phyloP scores from a whole-genome alignment of 345 rosid species.

The Raphanus raphanistrum region DNA sequence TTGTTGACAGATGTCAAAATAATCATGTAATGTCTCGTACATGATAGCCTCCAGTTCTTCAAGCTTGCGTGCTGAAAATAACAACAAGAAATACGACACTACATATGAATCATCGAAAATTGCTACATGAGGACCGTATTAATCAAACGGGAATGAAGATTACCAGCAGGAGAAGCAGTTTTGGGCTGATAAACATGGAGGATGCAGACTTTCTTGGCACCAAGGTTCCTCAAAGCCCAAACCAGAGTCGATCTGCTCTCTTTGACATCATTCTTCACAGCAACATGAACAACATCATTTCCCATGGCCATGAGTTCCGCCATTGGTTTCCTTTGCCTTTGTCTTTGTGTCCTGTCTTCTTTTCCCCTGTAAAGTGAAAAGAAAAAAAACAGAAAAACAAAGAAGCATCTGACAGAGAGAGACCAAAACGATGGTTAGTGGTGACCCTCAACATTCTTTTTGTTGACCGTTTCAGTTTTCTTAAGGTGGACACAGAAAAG shows the following conservation, averaged over 20 bases:
- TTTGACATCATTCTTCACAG: constrained; percentile 53
- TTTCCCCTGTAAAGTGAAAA: constrained; percentile 1
- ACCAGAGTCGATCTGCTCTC: constrained; percentile 51
- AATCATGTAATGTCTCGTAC: constrained; percentile 40
- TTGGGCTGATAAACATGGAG: constrained; percentile 56
- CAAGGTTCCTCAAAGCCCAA: constrained; percentile 56
- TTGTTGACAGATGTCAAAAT: constrained; percentile 40
- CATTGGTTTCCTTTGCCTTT: constrained; percentile 28
- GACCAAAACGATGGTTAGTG: constrained; percentile 31
- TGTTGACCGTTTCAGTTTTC: constrained; percentile 29
- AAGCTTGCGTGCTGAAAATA: constrained; percentile 22
- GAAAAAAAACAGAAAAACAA: constrained; percentile 20
- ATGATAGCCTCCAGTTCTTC: constrained; percentile 39
- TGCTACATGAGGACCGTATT: background rate
- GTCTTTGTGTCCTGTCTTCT: constrained; percentile 16
- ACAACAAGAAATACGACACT: background rate
- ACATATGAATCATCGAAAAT: constrained; percentile 2
- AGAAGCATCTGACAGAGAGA: constrained; percentile 25
- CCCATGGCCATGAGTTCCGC: constrained; percentile 35
- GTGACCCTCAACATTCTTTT: constrained; percentile 37
- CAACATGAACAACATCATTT: constrained; percentile 54
- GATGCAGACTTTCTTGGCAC: constrained; percentile 45
- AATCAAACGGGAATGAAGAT: background rate
- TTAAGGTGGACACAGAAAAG: constrained; percentile 17
- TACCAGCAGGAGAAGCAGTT: constrained; percentile 42